A percentile compares a stretch with the other conserved stretches of the same genome.
Conservation (phyloP, 306 rosid species). For the Lupinus albus region DNA sequence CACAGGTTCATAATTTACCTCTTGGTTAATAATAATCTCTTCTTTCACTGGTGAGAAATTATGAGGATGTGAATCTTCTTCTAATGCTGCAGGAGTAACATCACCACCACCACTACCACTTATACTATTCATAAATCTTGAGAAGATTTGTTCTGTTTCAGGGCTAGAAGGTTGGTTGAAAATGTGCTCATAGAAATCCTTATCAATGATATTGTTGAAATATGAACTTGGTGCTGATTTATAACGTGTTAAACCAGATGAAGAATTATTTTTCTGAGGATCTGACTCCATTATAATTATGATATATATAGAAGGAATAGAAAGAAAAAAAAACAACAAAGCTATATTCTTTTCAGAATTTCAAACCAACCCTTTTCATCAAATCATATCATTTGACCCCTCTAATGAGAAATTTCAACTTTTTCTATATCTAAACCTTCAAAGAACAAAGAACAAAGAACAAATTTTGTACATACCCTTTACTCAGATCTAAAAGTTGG, state of each 20-base stretch:
- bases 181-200: conserved; percentile 67
- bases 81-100: conserved; percentile 1
- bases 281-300: conserved; percentile 71
- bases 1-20: conserved; percentile 40
- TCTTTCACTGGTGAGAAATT: conserved; percentile 38
- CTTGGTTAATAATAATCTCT: conserved; percentile 32
- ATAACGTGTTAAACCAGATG: conserved; percentile 63
- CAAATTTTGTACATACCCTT: not conserved
- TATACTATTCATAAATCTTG: conserved; percentile 55
- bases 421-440: not conserved
- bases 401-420: not conserved
- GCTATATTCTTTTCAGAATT: not conserved
- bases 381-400: conserved; percentile 31
- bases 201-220: conserved; percentile 60
- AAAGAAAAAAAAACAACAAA: not conserved
- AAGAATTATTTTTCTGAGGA: conserved; percentile 67
- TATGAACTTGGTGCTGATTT: conserved; percentile 88
- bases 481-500: conserved; percentile 36
- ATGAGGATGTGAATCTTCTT: conserved; percentile 40
- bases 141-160: conserved; percentile 74
- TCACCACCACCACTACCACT: conserved; percentile 12
- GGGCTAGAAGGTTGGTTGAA: conserved; percentile 79
- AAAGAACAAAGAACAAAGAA: too few species aligned
- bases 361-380: not conserved
- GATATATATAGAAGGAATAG: too few species aligned